Percentiles rank a stretch among this genome's conserved stretches.
These are phyloP conservation scores for Durotheca rogersii DNA, from an alignment of 495 filamentous ascomycete species.

Conservation along the genomic window DNA sequence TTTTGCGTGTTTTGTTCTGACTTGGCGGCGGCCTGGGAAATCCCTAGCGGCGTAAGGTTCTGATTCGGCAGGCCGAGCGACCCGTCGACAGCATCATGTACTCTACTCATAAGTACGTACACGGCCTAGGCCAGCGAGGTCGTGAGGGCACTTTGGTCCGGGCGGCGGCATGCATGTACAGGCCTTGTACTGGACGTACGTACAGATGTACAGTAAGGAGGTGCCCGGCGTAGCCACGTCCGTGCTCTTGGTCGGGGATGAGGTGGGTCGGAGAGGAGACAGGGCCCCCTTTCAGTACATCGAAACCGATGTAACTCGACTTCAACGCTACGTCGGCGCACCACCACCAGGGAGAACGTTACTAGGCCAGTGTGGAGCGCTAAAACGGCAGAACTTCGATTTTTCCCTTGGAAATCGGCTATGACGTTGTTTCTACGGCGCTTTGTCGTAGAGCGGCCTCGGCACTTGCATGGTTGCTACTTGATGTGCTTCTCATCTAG, in stretches of 20 bases:
- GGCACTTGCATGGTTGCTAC: too few relatives aligned
- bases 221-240: neutral
- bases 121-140: too few relatives aligned
- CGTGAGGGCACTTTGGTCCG: too few relatives aligned
- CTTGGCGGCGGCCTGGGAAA: too few relatives aligned
- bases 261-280: too few relatives aligned
- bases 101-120: too few relatives aligned
- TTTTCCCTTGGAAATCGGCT: constrained; percentile 5
- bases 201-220: too few relatives aligned
- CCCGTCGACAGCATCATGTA: too few relatives aligned
- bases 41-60: neutral
- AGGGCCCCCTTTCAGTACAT: constrained; percentile 13
- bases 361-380: constrained; percentile 15
- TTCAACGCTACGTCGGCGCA: too few relatives aligned
- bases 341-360: neutral
- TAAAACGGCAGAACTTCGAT: constrained; percentile 11
- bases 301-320: constrained; percentile 14
- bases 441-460: neutral
- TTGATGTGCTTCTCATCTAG: too few relatives aligned
- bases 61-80: neutral
- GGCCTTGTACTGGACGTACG: too few relatives aligned
- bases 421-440: constrained; percentile 26
- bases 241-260: constrained; percentile 22
- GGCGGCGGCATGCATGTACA: too few relatives aligned
- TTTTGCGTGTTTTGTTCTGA: neutral